Conservation (phyloP, 352 stramenopile genomes). For the Globisporangium recalcitrans region DNA sequence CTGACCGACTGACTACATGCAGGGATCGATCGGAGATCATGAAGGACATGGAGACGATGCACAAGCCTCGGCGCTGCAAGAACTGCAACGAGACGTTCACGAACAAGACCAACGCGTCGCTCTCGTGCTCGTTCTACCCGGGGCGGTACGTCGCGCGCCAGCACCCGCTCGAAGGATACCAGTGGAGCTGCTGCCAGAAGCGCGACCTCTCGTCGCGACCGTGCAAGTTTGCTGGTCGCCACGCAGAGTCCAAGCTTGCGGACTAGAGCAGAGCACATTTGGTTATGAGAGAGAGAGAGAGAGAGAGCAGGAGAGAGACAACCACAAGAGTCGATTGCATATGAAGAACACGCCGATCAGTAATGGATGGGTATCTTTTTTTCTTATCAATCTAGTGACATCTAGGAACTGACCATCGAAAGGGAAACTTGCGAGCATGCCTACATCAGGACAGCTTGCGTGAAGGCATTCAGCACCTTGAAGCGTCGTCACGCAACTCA, state of each 20-base stretch:
- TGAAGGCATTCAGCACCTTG: background rate
- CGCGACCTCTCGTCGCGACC: conserved; percentile 66
- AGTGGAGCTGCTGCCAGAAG: conserved; percentile 84
- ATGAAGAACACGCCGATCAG: background rate
- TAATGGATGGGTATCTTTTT: background rate
- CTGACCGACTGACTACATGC: background rate
- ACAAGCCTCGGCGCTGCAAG: conserved; percentile 73
- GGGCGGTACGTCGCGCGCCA: conserved; percentile 69
- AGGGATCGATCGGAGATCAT: conserved; percentile 63
- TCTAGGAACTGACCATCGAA: too few relatives aligned
- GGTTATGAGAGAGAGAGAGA: background rate
- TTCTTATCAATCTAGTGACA: background rate
- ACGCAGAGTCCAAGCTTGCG: conserved; percentile 62
- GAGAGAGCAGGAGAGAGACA: background rate
- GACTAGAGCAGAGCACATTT: conserved; percentile 21
- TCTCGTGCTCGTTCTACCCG: conserved; percentile 75
- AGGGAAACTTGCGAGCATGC: too few relatives aligned
- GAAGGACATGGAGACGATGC: conserved; percentile 63
- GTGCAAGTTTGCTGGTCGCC: conserved; percentile 76
- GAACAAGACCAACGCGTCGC: conserved; percentile 76
- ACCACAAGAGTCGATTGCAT: background rate
- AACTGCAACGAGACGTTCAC: conserved; percentile 82
- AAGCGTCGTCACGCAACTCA: background rate
- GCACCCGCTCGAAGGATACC: conserved; percentile 77
- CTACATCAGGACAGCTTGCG: background rate